Percentiles rank a stretch among this genome's conserved stretches.
Evolutionary conservation across 2,329 filamentous ascomycete species (phyloP).

Genomic region (Proliferodiscus dingleyae): DNA sequence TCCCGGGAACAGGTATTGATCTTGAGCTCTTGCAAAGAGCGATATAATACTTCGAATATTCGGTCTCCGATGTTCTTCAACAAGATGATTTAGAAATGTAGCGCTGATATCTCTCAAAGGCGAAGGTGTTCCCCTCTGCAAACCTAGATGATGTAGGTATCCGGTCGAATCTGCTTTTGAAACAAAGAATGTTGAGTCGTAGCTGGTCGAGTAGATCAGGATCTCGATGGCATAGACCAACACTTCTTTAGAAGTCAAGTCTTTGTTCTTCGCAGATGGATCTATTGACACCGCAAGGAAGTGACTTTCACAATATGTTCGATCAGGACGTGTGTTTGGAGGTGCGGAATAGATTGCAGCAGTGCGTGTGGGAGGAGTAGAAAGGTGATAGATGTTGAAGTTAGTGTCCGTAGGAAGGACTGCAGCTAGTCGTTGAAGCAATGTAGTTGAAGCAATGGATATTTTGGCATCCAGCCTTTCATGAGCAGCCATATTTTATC

Average conservation of each 20-base stretch:
- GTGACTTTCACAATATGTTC: slow-evolving; percentile 83
- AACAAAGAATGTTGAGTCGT: slow-evolving; percentile 83
- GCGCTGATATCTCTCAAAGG: slow-evolving; percentile 70
- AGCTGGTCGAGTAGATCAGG: slow-evolving; percentile 76
- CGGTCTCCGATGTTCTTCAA: slow-evolving; percentile 59
- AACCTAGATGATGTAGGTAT: slow-evolving; percentile 63
- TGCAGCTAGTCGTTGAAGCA: slow-evolving; percentile 26
- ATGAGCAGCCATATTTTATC: slow-evolving; percentile 29
- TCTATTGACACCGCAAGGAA: slow-evolving; percentile 58
- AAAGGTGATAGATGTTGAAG: slow-evolving; percentile 80
- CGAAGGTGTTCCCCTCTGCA: slow-evolving; percentile 60
- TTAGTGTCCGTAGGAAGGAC: slow-evolving; percentile 47
- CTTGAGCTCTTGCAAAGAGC: slow-evolving; percentile 85
- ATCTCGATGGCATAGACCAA: slow-evolving; percentile 82
- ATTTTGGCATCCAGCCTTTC: slow-evolving; percentile 16
- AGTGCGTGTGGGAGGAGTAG: slow-evolving; percentile 71
- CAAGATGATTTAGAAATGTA: slow-evolving; percentile 71
- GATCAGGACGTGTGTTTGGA: slow-evolving; percentile 64
- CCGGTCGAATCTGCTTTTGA: slow-evolving; percentile 97
- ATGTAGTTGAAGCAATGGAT: slow-evolving; percentile 23
- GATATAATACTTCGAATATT: slow-evolving; percentile 72
- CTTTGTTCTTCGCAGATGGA: slow-evolving; percentile 20
- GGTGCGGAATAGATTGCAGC: slow-evolving; percentile 75
- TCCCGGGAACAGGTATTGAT: slow-evolving; percentile 91
- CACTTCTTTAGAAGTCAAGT: slow-evolving; percentile 37